Evolutionary conservation across 164 flowering plant genomes (phyloP), one percentile per base, ranked within the genome.

Genomic region (Magnolia sinica): DNA sequence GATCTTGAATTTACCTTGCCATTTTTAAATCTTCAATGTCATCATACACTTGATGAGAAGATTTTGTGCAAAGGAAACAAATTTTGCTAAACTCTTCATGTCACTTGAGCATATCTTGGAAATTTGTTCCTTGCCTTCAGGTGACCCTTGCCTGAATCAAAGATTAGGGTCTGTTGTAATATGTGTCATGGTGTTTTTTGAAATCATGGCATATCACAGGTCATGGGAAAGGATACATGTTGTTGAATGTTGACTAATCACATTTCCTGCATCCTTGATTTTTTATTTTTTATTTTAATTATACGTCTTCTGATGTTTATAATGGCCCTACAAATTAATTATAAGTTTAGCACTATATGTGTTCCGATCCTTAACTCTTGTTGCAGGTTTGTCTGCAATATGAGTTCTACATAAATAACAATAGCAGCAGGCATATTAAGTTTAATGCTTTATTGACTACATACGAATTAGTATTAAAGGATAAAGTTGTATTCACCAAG

Each of bases 381-480:
- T 65, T 81, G 76, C 88, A 96, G 99, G 97, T 93, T 74, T 96
- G 98, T 80, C 87, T 94, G 86, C 95, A 93, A 75, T 89, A 88
- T 78, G 99, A 96, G 76, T 96, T 96, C 78, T 91, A 86, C 78
- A 84, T 87, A 78, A 85, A 91, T 24, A 90, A 87, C 74, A 90
- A 84, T 74, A 73, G 78, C 79, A 97, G 93, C 64, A 82, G 91
- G 78, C 84, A 84, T 69, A 90, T 84, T 59, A 94, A 92, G 73
- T 96, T 96, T 63, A 88, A 91, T 83, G 68, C 97, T 20, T 86
- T 96, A 63, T 84, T 96, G 86, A 96, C 99, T 23, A 96, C 99
- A 50, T 96, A 96, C 86, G 99, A 96, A 86, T 98, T 96, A 63
- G 85, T 96, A 52, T 84, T 96, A 82, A 96, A 94, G 82, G 98